Evolutionary conservation across 2,329 filamentous ascomycete genomes (phyloP).

Genomic region (Trichoderma asperellum): DNA sequence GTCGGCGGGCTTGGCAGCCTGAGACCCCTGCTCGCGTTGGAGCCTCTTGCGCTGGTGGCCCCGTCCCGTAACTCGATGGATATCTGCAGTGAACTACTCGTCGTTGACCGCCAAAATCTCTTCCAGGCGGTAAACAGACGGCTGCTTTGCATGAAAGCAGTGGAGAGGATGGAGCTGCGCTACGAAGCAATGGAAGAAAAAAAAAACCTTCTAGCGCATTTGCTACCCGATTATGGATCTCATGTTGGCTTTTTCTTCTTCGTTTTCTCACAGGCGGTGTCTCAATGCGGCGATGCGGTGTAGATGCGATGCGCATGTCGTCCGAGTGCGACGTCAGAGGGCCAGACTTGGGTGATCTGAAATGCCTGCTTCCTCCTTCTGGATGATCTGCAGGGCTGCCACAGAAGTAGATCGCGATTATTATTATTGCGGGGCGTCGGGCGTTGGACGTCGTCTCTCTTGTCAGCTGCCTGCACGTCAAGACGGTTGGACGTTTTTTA

Average conservation of each 20-base stretch:
- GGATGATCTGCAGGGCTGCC: constrained; percentile 27
- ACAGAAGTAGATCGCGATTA: constrained; percentile 29
- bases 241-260: neutral
- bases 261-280: neutral
- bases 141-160: constrained; percentile 23
- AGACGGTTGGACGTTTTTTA: constrained; percentile 10
- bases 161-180: constrained; percentile 16
- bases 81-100: constrained; percentile 6
- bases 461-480: constrained; percentile 6
- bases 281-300: constrained; percentile 18
- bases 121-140: constrained; percentile 23
- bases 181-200: constrained; percentile 7
- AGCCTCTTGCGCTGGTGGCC: constrained; percentile 10
- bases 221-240: constrained; percentile 16
- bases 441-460: neutral
- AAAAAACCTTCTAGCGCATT: constrained; percentile 1
- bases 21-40: constrained; percentile 1
- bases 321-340: constrained; percentile 27
- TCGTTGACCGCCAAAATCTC: constrained; percentile 27
- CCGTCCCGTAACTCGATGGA: constrained; percentile 24
- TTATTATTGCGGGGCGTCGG: constrained; percentile 14
- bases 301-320: constrained; percentile 3
- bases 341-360: neutral
- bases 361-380: constrained; percentile 20
- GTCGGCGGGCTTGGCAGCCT: constrained; percentile 27